Evolutionary conservation across 352 stramenopile species (phyloP).

Genomic region (Phytophthora parvispora): DNA sequence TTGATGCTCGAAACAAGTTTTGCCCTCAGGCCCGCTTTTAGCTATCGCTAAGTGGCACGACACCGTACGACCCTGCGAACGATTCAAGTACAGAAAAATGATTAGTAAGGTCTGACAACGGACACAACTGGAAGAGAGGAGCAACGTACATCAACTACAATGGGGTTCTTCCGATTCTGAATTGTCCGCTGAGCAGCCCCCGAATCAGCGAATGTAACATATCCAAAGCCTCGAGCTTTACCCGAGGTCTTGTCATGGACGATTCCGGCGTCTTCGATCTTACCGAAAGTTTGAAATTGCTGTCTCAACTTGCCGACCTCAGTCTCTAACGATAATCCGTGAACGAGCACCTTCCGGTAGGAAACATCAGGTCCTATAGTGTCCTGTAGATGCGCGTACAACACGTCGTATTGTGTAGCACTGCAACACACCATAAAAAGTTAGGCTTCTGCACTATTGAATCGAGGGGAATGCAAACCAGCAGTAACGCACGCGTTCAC

Average conservation of each 20-base stretch:
- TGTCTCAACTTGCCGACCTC: conserved; percentile 56
- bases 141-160: conserved; percentile 68
- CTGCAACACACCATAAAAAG: too few species aligned
- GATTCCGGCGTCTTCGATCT: conserved; percentile 67
- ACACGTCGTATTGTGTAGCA: conserved; percentile 63
- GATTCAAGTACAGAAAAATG: background rate
- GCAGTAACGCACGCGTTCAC: conserved; percentile 67
- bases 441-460: too few species aligned
- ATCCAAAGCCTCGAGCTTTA: conserved; percentile 75
- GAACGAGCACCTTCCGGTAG: conserved; percentile 81
- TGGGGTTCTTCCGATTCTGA: conserved; percentile 33
- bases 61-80: conserved; percentile 3
- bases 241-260: conserved; percentile 70
- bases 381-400: conserved; percentile 71
- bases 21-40: background rate
- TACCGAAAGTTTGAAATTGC: conserved; percentile 63
- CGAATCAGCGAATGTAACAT: conserved; percentile 79
- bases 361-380: conserved; percentile 60
- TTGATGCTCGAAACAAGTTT: background rate
- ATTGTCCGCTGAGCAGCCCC: conserved; percentile 59
- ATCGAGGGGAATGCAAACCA: too few species aligned
- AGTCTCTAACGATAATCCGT: conserved; percentile 66
- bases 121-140: too few species aligned
- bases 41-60: conserved; percentile 42
- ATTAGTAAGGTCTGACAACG: background rate